Conservation (phyloP, 2,329 filamentous ascomycete species). For the Teratosphaeria nubilosa region DNA sequence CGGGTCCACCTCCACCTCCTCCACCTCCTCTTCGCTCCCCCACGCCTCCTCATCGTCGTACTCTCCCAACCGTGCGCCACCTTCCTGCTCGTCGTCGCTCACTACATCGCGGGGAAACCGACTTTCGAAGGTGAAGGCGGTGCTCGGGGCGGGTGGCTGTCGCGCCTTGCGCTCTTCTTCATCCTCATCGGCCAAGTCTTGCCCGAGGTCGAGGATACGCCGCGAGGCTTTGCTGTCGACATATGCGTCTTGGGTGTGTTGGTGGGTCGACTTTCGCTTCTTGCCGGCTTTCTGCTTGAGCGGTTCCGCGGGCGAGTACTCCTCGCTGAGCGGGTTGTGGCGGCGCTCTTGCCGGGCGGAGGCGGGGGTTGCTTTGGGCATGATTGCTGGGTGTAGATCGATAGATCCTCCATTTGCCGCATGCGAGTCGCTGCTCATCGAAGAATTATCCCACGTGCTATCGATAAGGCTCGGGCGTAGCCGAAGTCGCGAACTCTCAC, state of each 20-base stretch:
- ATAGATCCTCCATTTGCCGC: background rate
- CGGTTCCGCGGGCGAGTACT: constrained; percentile 61
- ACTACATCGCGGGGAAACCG: constrained; percentile 47
- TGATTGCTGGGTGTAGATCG: constrained; percentile 26
- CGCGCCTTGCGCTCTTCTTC: constrained; percentile 40
- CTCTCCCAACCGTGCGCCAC: constrained; percentile 45
- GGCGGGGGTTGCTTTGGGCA: constrained; percentile 63
- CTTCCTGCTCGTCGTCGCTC: constrained; percentile 36
- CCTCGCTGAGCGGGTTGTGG: constrained; percentile 86
- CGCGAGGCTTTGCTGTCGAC: constrained; percentile 81
- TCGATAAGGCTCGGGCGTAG: constrained; percentile 1
- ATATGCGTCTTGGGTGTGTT: constrained; percentile 54
- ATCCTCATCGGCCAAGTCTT: constrained; percentile 79
- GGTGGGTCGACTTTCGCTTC: constrained; percentile 47
- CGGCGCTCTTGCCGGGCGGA: constrained; percentile 52
- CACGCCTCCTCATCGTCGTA: constrained; percentile 50
- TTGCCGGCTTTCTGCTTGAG: constrained; percentile 60
- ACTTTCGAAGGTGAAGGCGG: constrained; percentile 70
- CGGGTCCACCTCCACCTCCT: constrained; percentile 69
- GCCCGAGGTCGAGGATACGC: constrained; percentile 81
- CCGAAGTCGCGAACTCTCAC: background rate
- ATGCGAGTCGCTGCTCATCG: background rate
- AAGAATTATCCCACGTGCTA: background rate
- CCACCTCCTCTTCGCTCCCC: constrained; percentile 62
- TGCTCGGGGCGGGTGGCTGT: constrained; percentile 38